phyloP scores from a whole-genome alignment of 306 rosid species.

The Casuarina equisetifolia region DNA sequence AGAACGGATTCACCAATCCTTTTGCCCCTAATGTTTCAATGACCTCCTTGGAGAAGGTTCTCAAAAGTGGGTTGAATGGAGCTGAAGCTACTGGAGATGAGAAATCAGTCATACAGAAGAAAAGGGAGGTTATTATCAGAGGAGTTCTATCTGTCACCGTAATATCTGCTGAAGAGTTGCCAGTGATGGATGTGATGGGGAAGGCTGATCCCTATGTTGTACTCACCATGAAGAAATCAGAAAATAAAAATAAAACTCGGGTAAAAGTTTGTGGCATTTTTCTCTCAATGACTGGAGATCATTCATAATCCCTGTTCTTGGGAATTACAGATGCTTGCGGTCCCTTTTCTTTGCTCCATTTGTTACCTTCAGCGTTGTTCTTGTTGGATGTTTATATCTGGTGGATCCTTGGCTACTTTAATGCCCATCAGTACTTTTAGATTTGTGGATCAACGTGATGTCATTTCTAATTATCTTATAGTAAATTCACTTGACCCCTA shows the following conservation, averaged over 20 bases:
- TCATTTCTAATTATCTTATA: conserved; percentile 8
- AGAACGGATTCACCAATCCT: conserved; percentile 72
- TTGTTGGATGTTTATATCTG: background rate
- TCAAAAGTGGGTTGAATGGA: conserved; percentile 65
- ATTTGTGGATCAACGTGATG: conserved; percentile 3
- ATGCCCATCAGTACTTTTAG: conserved; percentile 13
- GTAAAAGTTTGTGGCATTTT: conserved; percentile 43
- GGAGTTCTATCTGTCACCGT: conserved; percentile 87
- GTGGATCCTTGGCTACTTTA: conserved; percentile 14
- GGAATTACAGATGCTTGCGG: background rate
- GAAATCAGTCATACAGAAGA: conserved; percentile 61
- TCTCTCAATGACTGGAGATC: conserved; percentile 13
- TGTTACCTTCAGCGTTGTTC: background rate
- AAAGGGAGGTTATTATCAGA: conserved; percentile 79
- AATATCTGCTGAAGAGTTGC: conserved; percentile 95
- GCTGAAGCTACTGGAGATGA: conserved; percentile 57
- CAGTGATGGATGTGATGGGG: conserved; percentile 77
- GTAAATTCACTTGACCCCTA: conserved; percentile 18
- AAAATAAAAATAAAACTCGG: conserved; percentile 74
- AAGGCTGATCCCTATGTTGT: conserved; percentile 90
- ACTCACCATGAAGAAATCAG: conserved; percentile 87
- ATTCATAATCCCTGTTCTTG: conserved; percentile 6
- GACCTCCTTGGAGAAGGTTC: conserved; percentile 89
- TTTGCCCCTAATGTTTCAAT: conserved; percentile 56
- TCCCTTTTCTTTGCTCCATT: conserved; percentile 11